Evolutionary conservation across 345 rosid genomes (phyloP).

Genomic region (Psidium friedrichsthalianum): DNA sequence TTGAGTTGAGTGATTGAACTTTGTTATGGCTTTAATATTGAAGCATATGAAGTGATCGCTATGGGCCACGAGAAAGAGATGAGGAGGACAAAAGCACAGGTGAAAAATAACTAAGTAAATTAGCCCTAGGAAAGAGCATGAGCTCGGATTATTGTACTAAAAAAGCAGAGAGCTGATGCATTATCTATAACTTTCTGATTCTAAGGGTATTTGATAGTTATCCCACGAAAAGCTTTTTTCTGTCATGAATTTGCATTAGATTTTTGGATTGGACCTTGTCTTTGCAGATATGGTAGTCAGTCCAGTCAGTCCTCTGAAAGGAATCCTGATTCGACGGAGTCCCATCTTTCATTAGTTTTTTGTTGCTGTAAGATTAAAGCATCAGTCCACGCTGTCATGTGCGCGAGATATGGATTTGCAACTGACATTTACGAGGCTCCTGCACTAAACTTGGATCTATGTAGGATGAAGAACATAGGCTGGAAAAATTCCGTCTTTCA

Average conservation of each 20-base stretch:
- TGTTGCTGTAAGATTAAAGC: slow-evolving; percentile 38
- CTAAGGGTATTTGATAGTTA: not conserved
- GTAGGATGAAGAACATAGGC: slow-evolving; percentile 63
- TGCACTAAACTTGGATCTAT: not conserved
- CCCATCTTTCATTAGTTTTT: slow-evolving; percentile 62
- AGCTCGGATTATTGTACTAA: not conserved
- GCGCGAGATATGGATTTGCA: not conserved
- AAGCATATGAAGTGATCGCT: not conserved
- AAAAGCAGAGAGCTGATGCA: too few species aligned
- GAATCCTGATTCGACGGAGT: slow-evolving; percentile 54
- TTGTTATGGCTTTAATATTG: not conserved
- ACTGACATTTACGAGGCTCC: not conserved
- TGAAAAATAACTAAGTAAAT: not conserved
- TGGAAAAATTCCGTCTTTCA: slow-evolving; percentile 55
- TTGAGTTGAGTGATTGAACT: not conserved
- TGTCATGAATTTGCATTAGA: not conserved
- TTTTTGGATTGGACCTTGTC: not conserved
- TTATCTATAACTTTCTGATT: too few species aligned
- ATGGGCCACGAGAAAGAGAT: not conserved
- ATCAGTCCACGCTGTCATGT: not conserved
- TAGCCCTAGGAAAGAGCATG: not conserved
- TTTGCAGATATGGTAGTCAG: slow-evolving; percentile 47
- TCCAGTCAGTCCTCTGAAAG: slow-evolving; percentile 53
- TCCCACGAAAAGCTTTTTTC: not conserved
- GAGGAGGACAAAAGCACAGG: not conserved